Conservation (phyloP, 441 rosid species). For the Omphalea diandra region DNA sequence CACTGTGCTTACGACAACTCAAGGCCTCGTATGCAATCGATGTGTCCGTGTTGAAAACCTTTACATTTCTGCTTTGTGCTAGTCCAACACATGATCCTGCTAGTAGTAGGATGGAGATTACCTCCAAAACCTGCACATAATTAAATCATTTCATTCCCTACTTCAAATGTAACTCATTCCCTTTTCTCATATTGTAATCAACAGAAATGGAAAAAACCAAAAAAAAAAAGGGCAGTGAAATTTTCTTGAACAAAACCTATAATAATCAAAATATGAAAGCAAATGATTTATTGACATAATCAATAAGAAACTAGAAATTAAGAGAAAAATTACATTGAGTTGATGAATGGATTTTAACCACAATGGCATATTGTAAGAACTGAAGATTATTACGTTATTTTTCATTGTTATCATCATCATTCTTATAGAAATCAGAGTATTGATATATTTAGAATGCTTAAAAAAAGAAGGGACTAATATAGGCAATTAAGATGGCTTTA, state of each 20-base stretch:
- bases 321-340: not conserved
- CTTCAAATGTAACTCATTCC: no score
- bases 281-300: no score
- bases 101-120: constrained; percentile 18
- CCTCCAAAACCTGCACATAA: constrained; percentile 20
- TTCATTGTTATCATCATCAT: not conserved
- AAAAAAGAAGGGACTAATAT: not conserved
- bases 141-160: no score
- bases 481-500: not conserved
- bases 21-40: constrained; percentile 36
- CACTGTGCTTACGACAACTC: constrained; percentile 64
- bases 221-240: no score
- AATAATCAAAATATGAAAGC: no score
- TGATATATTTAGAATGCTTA: no score
- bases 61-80: constrained; percentile 22
- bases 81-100: constrained; percentile 23
- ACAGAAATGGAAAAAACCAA: not conserved
- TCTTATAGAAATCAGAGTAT: not conserved
- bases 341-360: not conserved
- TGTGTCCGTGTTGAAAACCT: not conserved
- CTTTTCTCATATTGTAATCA: no score
- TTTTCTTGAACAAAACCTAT: no score
- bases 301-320: no score
- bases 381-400: no score
- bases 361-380: not conserved